Evolutionary conservation across 139 green algal genomes (phyloP), one percentile per base, ranked within the genome.

Genomic region (Chlamydomonas sp.): DNA sequence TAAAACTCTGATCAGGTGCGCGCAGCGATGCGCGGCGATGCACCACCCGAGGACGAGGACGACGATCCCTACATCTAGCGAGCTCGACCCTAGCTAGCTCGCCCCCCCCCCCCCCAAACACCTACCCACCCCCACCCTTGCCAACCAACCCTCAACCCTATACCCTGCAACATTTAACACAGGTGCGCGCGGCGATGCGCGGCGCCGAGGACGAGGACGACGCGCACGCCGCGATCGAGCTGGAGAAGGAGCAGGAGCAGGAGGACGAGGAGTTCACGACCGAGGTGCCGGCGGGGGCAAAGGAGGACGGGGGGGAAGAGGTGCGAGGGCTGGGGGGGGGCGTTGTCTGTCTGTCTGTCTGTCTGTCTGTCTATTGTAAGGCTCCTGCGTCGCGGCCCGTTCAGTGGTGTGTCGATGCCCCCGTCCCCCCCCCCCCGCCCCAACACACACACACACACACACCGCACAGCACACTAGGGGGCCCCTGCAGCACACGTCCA

Each of bases 151-250:
- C 43, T 54, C 13, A 54, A 54, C 43, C 43, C 43, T 54, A 54
- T 26, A 66, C 58, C 24, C 34, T 57, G 61, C 61, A 49, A 30
- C 28, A 36, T 28, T 22, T 69, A 20, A 69, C n/a, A 69, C 61
- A 34, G 22, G 5, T 24, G 50, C 3, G 13, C 43, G 5, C 85
- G 3, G 90, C 90, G 3, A 84, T 94, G 78, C 76, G 80, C 0
- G 77, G 77, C 3, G 90, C 85, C 0, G 88, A 96, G 84, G 90
- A 96, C 69, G 90, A 87, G 36, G 81, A 58, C 0, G 90, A 93
- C 71, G 87, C 76, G 4, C 81, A 81, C 2, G 89, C 88, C 3
- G 82, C 75, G 2, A 58, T 61, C 0, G 65, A 73, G 33, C 76
- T 75, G 1, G 78, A 81, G 71, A 59, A 74, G 48, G 82, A 88